Base-by-base conservation (phyloP, 805 yeast genomes). In the Spencermartinsiella europaea region DNA sequence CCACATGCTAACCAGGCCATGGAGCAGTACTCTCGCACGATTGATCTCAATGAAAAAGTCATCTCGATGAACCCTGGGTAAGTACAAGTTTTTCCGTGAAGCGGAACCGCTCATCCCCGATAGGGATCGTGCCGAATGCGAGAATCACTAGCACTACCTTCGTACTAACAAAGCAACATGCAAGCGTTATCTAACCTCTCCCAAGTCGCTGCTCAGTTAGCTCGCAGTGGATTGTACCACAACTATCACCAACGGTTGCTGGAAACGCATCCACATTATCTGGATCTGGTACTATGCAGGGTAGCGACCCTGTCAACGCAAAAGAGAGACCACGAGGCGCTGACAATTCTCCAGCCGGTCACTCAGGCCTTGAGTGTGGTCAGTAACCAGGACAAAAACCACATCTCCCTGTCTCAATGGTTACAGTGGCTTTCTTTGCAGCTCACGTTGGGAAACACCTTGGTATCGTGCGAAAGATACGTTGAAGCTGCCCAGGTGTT, bases 361-460 rank as follows among this genome's bases (percentile, higher is more conserved):
- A 25, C 31, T 7, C 31, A 25, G 31, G 31, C 31, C 31, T 12
- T 25, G 31, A 34, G 37, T 15, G 15, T 34, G 15, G 8, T 7
- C 37, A n/a, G 8, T 34, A 16, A 19, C 35, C 35, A 46, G 37
- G 33, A 12, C 15, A 12, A 16, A 25, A 4, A 19, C 39, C 21
- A 42, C 12, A 10, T 5, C 5, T 17, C 27, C 12, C 15, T 12
- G 19, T 27, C 44, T 7, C 46, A 46, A 14, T 56, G 59, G 57
- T 36, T 44, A 12, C 50, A 44, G 4, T 52, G 56, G 20, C 47
- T 61, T 16, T 40, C 59, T 1, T 42, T 60, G 15, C 50, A 55
- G 20, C 57, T 57, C 39, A 50, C 62, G 8, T 36, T 62, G 12
- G 65, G 61, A 14, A 56, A 60, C 50, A 49, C 56, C 8, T 47